A percentile compares a stretch with the other conserved stretches of the same genome.
Evolutionary conservation across 2,329 filamentous ascomycete genomes (phyloP).

Genomic region (Epichloe aotearoae): DNA sequence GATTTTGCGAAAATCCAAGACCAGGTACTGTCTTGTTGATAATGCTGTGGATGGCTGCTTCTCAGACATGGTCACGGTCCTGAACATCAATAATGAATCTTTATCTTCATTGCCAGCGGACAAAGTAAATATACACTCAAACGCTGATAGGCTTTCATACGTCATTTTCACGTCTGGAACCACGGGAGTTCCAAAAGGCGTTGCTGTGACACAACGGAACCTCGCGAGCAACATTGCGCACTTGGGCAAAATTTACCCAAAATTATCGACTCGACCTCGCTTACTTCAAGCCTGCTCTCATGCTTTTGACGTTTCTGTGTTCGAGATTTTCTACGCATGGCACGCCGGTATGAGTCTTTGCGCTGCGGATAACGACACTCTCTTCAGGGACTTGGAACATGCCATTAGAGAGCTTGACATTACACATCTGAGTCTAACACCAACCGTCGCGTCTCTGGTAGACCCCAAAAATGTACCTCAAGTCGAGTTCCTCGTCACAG

Average conservation of each 20-base stretch:
- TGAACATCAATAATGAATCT: conserved; percentile 21
- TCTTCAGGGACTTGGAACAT: conserved; percentile 60
- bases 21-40: conserved; percentile 32
- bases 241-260: conserved; percentile 54
- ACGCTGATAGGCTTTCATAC: conserved; percentile 50
- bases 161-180: conserved; percentile 76
- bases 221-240: conserved; percentile 62
- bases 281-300: conserved; percentile 74
- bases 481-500: conserved; percentile 66
- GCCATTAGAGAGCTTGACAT: conserved; percentile 49
- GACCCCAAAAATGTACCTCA: conserved; percentile 54
- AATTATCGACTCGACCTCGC: conserved; percentile 30
- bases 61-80: conserved; percentile 9
- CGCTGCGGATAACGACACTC: conserved; percentile 56
- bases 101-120: conserved; percentile 17
- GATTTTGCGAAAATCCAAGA: conserved; percentile 49
- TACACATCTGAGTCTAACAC: conserved; percentile 76
- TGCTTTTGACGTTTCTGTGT: conserved; percentile 78
- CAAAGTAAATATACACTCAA: conserved; percentile 25
- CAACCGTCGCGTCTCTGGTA: conserved; percentile 70
- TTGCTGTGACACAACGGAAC: conserved; percentile 64
- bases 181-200: conserved; percentile 68
- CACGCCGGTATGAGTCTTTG: conserved; percentile 66
- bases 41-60: conserved; percentile 8
- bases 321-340: conserved; percentile 84